phyloP scores from a whole-genome alignment of 2,329 filamentous ascomycete species.

The Fusarium sublunatum region DNA sequence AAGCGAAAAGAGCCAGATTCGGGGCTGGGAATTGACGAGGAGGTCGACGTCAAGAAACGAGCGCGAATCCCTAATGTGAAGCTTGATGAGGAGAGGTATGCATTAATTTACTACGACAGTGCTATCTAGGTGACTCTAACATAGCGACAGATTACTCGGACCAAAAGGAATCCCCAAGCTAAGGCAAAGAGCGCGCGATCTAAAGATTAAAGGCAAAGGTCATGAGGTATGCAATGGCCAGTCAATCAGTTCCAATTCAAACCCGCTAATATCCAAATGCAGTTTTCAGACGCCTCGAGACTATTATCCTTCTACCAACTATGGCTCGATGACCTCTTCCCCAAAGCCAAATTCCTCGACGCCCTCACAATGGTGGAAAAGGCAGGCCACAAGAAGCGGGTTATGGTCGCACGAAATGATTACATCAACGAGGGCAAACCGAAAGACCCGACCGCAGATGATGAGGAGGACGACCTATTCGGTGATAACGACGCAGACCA shows the following conservation, averaged over 20 bases:
- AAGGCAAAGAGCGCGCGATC: conserved; percentile 73
- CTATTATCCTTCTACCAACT: conserved; percentile 92
- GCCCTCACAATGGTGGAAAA: conserved; percentile 93
- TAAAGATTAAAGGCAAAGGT: conserved; percentile 91
- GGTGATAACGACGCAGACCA: conserved; percentile 42
- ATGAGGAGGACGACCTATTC: conserved; percentile 37
- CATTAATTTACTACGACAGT: not conserved
- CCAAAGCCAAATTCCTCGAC: conserved; percentile 92
- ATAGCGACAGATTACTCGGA: conserved; percentile 74
- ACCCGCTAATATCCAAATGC: not conserved
- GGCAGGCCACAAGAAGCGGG: conserved; percentile 83
- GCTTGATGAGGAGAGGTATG: conserved; percentile 81
- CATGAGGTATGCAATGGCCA: conserved; percentile 75
- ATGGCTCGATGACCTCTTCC: conserved; percentile 96
- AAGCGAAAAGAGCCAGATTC: conserved; percentile 63
- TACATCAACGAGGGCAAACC: conserved; percentile 86
- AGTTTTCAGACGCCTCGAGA: conserved; percentile 86
- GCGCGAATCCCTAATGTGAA: conserved; percentile 79
- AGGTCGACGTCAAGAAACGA: conserved; percentile 84
- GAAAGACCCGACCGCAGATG: conserved; percentile 52
- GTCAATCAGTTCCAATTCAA: not conserved
- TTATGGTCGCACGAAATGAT: conserved; percentile 78
- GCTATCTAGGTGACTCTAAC: not conserved
- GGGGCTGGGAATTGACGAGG: conserved; percentile 83
- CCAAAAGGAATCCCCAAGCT: conserved; percentile 85